Conservation (phyloP, 345 rosid genomes). For the Lepidium africanum region DNA sequence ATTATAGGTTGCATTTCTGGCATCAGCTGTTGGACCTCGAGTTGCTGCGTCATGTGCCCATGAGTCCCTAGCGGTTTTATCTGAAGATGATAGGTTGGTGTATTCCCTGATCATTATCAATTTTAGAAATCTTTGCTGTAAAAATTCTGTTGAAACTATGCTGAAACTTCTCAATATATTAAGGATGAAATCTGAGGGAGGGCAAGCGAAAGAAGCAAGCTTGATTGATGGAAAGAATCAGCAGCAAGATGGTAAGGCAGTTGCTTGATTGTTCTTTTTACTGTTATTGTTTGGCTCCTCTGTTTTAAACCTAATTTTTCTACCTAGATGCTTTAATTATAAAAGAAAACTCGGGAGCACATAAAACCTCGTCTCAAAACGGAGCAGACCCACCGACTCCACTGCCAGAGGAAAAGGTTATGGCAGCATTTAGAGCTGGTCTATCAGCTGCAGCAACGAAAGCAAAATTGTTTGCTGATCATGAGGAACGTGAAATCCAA, state of each 20-base stretch:
- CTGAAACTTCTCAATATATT: slow-evolving; percentile 15
- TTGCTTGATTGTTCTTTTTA: slow-evolving; percentile 1
- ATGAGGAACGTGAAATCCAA: slow-evolving; percentile 98
- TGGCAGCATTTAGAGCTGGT: slow-evolving; percentile 78
- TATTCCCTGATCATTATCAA: neutral
- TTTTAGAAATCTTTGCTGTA: neutral
- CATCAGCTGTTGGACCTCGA: slow-evolving; percentile 96
- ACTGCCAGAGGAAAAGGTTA: slow-evolving; percentile 57
- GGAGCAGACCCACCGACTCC: slow-evolving; percentile 41
- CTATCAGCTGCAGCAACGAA: slow-evolving; percentile 95
- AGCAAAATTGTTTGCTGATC: slow-evolving; percentile 95
- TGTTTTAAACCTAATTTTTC: neutral
- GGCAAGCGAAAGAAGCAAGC: slow-evolving; percentile 43
- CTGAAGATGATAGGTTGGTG: slow-evolving; percentile 68
- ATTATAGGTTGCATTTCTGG: slow-evolving; percentile 85
- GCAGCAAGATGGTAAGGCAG: slow-evolving; percentile 39
- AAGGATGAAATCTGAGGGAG: slow-evolving; percentile 54
- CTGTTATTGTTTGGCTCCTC: neutral
- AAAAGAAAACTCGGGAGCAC: slow-evolving; percentile 34
- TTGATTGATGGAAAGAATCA: slow-evolving; percentile 41
- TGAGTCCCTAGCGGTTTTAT: slow-evolving; percentile 75
- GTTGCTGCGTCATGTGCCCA: slow-evolving; percentile 99
- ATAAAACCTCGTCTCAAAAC: slow-evolving; percentile 40
- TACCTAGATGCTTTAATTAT: slow-evolving; percentile 16
- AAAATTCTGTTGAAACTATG: neutral